Conservation (phyloP, 106 monocot species). For the Chionographis japonica region DNA sequence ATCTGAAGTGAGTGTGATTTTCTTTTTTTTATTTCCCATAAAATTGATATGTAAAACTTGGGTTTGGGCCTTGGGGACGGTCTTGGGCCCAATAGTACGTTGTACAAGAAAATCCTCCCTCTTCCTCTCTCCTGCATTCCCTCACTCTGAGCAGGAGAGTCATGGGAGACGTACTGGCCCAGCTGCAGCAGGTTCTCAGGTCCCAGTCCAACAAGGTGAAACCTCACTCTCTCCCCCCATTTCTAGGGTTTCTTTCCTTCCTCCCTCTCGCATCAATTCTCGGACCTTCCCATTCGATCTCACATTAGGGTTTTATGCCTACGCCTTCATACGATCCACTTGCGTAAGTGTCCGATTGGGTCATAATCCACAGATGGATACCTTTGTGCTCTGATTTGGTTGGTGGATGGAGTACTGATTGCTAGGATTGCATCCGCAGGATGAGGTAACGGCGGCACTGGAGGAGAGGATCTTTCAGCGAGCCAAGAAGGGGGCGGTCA, state of each 20-base stretch:
- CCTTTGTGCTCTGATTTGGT: neutral
- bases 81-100: too few species aligned
- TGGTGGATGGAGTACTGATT: neutral
- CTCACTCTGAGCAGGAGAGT: neutral
- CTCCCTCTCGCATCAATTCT: neutral
- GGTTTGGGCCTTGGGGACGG: too few species aligned
- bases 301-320: neutral
- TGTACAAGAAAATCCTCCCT: neutral
- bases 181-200: constrained; percentile 21
- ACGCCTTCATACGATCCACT: too few species aligned
- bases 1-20: too few species aligned
- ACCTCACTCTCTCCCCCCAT: neutral
- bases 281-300: neutral
- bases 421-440: neutral
- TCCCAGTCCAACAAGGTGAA: constrained; percentile 9
- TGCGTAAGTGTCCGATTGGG: too few species aligned
- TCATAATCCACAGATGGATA: too few species aligned
- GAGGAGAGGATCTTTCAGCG: constrained; percentile 17
- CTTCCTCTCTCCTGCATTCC: neutral
- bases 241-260: neutral
- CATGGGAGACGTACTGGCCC: constrained; percentile 22
- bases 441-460: constrained; percentile 9
- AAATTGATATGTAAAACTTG: too few species aligned
- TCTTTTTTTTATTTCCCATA: too few species aligned
- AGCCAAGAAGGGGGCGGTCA: constrained; percentile 3